Evolutionary conservation across 371 early-diverging fungal genomes (phyloP), one percentile per base, ranked within the genome.

Genomic region (Dichotomocladium elegans): DNA sequence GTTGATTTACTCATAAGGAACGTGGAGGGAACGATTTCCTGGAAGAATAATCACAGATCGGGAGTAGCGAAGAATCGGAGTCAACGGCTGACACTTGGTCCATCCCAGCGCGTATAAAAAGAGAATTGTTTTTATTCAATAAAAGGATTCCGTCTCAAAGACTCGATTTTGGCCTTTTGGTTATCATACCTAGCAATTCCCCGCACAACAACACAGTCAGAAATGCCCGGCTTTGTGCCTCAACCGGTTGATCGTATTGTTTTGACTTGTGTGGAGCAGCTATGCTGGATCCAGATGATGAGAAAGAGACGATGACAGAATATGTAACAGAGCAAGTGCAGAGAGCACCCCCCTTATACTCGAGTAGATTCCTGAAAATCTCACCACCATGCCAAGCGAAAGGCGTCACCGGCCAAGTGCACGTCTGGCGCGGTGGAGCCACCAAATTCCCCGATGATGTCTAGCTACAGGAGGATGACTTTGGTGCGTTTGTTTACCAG

Each of bases 401-500:
- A 7, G 35, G 35, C 34, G 4, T 53, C 12, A 25, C 25, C 27
- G 22, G 26, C 7, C 27, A 47, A 22, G 27, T 40, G 6, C 30
- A n/a, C 42, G 30, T 11, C 11, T 22, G 41, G 26, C 19, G 21
- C 10, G 54, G 25, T 1, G 19, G 46, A 27, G 24, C 26, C 15
- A 27, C 45, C 1, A 35, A 35, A 26, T 15, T 4, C 26, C 43
- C 52, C 7, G 53, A 47, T 2, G 41, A 51, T 27, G 58, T 57
- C 2, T 37, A n/a, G 17, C 47, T 60, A n/a, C 63, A 66, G 43
- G 68, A 55, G 11, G 82, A 86, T 3, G 92, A 94, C 46, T 96
- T 96, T 77, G 97, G 97, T 17, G 88, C 90, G 10, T 93, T 94
- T 70, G 87, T 84, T 2, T 96, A 88, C 81, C 94, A 93, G 53